Percentiles rank a stretch among this genome's conserved stretches.
Conservation (phyloP, 140 eudicot genomes). For the Bidens hawaiensis region DNA sequence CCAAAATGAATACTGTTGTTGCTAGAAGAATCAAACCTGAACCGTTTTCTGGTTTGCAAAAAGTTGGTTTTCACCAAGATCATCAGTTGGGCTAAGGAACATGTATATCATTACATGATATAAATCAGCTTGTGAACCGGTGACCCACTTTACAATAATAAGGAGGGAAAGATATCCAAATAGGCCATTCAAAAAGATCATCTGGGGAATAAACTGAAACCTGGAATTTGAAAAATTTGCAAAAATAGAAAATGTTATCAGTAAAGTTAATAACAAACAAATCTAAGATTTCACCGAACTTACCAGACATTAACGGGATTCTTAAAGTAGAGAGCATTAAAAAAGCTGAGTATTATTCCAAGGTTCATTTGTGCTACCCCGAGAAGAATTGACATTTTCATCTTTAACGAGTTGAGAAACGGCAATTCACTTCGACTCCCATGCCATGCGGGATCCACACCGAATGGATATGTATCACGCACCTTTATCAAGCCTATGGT, state of each 20-base stretch:
- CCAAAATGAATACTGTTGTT: neutral
- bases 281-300: slow-evolving; percentile 5
- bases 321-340: slow-evolving; percentile 73
- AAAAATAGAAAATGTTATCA: slow-evolving; percentile 9
- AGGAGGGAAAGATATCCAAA: slow-evolving; percentile 96
- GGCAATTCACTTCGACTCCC: slow-evolving; percentile 96
- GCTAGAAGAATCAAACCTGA: slow-evolving; percentile 48
- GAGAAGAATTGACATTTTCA: slow-evolving; percentile 96
- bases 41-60: slow-evolving; percentile 81
- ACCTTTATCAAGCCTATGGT: slow-evolving; percentile 82
- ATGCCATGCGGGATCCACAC: slow-evolving; percentile 98
- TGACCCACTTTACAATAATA: slow-evolving; percentile 83
- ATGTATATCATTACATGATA: slow-evolving; percentile 98
- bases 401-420: slow-evolving; percentile 84
- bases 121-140: slow-evolving; percentile 95
- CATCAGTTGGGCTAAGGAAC: slow-evolving; percentile 97
- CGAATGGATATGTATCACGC: slow-evolving; percentile 95
- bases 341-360: slow-evolving; percentile 83
- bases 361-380: slow-evolving; percentile 99
- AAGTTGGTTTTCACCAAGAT: slow-evolving; percentile 96
- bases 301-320: slow-evolving; percentile 73
- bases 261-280: slow-evolving; percentile 3
- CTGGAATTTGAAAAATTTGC: slow-evolving; percentile 44
- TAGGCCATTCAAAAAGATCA: slow-evolving; percentile 81
- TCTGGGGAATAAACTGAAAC: slow-evolving; percentile 93